Conservation (phyloP, 2,329 filamentous ascomycete genomes). For the Scedosporium boydii region DNA sequence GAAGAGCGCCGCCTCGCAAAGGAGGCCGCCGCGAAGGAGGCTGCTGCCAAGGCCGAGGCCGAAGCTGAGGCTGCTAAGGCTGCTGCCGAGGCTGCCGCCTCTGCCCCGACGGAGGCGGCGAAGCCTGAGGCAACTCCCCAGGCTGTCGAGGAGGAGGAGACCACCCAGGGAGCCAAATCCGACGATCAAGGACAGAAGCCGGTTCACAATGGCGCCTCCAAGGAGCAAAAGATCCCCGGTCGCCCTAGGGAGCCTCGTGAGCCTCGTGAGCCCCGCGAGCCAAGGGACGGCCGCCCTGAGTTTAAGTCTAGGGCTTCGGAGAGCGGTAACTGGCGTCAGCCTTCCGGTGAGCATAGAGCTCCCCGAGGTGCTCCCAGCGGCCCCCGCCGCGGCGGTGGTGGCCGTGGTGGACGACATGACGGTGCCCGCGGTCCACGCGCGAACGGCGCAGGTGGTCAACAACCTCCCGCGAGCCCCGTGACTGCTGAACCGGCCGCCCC, state of each 20-base stretch:
- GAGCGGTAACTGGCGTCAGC: constrained; percentile 50
- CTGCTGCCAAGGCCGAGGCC: constrained; percentile 35
- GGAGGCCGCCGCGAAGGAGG: constrained; percentile 54
- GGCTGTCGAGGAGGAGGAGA: constrained; percentile 14
- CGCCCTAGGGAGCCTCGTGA: constrained; percentile 24
- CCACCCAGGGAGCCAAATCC: constrained; percentile 20
- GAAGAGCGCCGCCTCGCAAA: constrained; percentile 60
- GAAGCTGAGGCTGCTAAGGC: constrained; percentile 24
- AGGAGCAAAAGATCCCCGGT: constrained; percentile 38
- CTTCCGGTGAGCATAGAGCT: constrained; percentile 37
- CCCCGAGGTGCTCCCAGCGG: constrained; percentile 30
- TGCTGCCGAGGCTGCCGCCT: constrained; percentile 22
- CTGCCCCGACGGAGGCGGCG: constrained; percentile 14
- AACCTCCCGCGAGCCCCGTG: constrained; percentile 24
- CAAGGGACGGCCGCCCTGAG: constrained; percentile 33
- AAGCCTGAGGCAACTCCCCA: constrained; percentile 18
- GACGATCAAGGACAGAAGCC: constrained; percentile 12
- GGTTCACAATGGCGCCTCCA: constrained; percentile 10
- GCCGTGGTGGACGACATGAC: constrained; percentile 34
- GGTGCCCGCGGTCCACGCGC: constrained; percentile 36
- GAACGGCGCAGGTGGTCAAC: constrained; percentile 35
- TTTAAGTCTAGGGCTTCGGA: constrained; percentile 47
- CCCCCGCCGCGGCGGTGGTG: constrained; percentile 30
- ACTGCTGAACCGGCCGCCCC: constrained; percentile 21
- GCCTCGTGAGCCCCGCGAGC: constrained; percentile 26